Base-by-base conservation (phyloP, 2,329 filamentous ascomycete species). In the Acrocalymma vagum region DNA sequence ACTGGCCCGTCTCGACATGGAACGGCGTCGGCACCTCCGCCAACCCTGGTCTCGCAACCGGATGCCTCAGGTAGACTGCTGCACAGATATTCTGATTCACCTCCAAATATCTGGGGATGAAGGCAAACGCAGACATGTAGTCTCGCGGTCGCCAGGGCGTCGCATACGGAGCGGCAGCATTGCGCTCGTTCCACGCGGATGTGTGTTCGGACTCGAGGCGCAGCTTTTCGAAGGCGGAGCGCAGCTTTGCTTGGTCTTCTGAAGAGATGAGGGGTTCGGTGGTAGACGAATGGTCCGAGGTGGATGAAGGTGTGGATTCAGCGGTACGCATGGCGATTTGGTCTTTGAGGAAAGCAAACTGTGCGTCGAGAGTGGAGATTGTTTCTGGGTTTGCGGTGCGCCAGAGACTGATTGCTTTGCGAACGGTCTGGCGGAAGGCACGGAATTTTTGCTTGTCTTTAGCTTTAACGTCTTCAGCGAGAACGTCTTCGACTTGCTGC, bases 21-120 rank as follows among this genome's bases (percentile, higher is more conserved):
- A 91, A 96, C 13, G 93, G 93, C 16, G 89, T 90, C 2, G 93
- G 93, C 46, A 79, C 76, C 62, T 79, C 94, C 4, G 88, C 85
- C 53, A 83, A 62, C 9, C 92, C 91, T 3, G 86, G 86, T 46
- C 92, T 81, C 17, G 90, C 94, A 28, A 97, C 93, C 0, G 94
- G 94, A 75, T 99, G 93, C 42, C 94, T 82, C 48, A 99, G 75
- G 70, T 99, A 99, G 26, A 99, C 91, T 9, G 94, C 94, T 1
- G 92, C 87, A 72, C 94, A 99, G 60, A 97, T 88, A 64, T 92
- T 95, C 71, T 95, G 94, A 78, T 97, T 96, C 58, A 99, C 94
- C 75, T 99, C 95, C 46, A 99, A 82, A 71, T 97, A 99, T 38
- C 88, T 79, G 9, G 94, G 94, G 55, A 99, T 91, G 72, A 96